A percentile compares a stretch with the other conserved stretches of the same genome.
Evolutionary conservation across 2,329 filamentous ascomycete species (phyloP).

Genomic region (Fusarium anthophilum): DNA sequence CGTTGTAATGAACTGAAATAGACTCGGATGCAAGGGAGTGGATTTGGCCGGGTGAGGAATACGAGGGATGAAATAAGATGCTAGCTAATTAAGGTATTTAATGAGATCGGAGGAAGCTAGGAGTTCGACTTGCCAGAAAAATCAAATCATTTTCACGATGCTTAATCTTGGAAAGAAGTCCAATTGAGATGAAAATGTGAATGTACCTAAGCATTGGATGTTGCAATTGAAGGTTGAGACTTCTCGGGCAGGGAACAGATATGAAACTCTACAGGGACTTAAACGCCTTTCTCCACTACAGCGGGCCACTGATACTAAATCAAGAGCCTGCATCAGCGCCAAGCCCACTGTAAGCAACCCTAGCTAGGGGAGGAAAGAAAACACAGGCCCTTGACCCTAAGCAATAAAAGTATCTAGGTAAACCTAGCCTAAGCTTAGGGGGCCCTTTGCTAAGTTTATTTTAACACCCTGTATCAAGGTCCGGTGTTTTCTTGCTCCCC

Average conservation of each 20-base stretch:
- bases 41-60: conserved; percentile 2
- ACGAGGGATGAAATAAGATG: background rate
- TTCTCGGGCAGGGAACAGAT: background rate
- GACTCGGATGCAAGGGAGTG: conserved; percentile 12
- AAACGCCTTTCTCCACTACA: background rate
- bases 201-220: background rate
- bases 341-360: conserved; percentile 27
- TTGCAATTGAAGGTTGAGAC: background rate
- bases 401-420: too few relatives aligned
- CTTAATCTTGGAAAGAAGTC: background rate
- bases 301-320: conserved; percentile 27
- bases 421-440: too few relatives aligned
- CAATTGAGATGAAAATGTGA: background rate
- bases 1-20: conserved; percentile 21
- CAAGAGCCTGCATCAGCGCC: conserved; percentile 21
- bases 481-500: too few relatives aligned
- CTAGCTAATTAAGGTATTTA: too few relatives aligned
- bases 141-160: background rate
- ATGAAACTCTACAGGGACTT: background rate
- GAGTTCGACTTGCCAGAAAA: background rate
- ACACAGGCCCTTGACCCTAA: too few relatives aligned
- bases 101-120: background rate
- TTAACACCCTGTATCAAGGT: too few relatives aligned
- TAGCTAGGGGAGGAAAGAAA: background rate
- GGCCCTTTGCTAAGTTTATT: too few relatives aligned